phyloP scores from a whole-genome alignment of 73 alveolate genomes.

The Paramecium pentaurelia region DNA sequence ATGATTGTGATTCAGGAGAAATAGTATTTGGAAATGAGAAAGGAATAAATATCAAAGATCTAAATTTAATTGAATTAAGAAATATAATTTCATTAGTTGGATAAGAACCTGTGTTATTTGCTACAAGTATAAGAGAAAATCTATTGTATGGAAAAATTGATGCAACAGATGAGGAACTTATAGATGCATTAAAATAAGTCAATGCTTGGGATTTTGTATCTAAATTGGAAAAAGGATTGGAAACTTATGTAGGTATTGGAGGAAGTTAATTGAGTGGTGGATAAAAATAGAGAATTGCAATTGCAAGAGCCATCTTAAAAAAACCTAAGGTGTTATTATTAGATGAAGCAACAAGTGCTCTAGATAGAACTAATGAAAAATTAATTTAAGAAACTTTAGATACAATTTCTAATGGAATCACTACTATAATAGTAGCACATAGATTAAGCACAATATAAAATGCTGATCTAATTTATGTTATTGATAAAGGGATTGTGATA shows the following conservation, averaged over 20 bases:
- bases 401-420: conserved; percentile 64
- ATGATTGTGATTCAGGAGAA: conserved; percentile 50
- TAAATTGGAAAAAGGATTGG: conserved; percentile 8
- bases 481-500: conserved; percentile 71
- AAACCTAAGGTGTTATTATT: conserved; percentile 64
- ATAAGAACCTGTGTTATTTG: background rate
- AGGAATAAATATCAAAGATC: no score
- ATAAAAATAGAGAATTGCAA: conserved; percentile 64
- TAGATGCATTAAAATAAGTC: conserved; percentile 69
- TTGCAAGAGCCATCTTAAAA: conserved; percentile 61
- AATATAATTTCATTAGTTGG: no score
- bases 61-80: no score
- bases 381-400: conserved; percentile 70
- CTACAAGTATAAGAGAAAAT: conserved; percentile 82
- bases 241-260: conserved; percentile 50
- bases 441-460: conserved; percentile 72
- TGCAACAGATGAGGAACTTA: conserved; percentile 77
- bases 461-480: conserved; percentile 74
- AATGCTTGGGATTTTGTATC: conserved; percentile 69
- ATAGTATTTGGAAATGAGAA: background rate
- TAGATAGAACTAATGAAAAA: conserved; percentile 75
- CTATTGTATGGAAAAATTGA: conserved; percentile 76
- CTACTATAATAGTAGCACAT: conserved; percentile 78
- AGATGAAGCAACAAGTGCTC: conserved; percentile 88
- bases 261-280: conserved; percentile 66